These are phyloP conservation scores for Salix dunnii DNA, from an alignment of 345 rosid genomes.

Conservation along the genomic window DNA sequence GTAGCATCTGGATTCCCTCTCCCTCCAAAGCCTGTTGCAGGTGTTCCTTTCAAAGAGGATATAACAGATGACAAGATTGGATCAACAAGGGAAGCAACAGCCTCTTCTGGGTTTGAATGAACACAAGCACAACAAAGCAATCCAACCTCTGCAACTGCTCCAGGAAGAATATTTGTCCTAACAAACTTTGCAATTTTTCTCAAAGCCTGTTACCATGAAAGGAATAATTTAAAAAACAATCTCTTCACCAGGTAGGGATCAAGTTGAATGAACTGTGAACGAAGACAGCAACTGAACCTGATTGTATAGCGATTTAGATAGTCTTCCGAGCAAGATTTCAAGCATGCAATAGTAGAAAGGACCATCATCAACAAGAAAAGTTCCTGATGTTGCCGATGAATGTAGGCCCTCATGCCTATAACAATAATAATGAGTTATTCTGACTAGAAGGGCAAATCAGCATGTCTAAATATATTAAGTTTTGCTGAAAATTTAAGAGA, in stretches of 20 bases:
- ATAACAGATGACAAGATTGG: conserved; percentile 73
- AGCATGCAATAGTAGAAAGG: conserved; percentile 98
- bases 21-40: conserved; percentile 90
- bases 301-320: conserved; percentile 72
- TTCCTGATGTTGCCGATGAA: conserved; percentile 88
- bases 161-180: conserved; percentile 88
- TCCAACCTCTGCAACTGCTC: conserved; percentile 98
- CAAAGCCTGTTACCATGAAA: conserved; percentile 61
- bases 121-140: conserved; percentile 96
- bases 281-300: conserved; percentile 51
- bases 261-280: neutral
- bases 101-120: conserved; percentile 92
- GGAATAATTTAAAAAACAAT: conserved; percentile 13
- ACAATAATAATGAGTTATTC: conserved; percentile 16
- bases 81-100: conserved; percentile 75
- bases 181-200: conserved; percentile 95
- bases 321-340: conserved; percentile 88
- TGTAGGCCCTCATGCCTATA: conserved; percentile 87
- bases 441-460: neutral
- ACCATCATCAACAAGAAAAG: conserved; percentile 96
- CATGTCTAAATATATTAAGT: neutral
- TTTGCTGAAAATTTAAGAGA: neutral
- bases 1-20: conserved; percentile 45
- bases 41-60: conserved; percentile 85
- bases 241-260: neutral